phyloP scores from a whole-genome alignment of 345 rosid species.

The Kandelia obovata region DNA sequence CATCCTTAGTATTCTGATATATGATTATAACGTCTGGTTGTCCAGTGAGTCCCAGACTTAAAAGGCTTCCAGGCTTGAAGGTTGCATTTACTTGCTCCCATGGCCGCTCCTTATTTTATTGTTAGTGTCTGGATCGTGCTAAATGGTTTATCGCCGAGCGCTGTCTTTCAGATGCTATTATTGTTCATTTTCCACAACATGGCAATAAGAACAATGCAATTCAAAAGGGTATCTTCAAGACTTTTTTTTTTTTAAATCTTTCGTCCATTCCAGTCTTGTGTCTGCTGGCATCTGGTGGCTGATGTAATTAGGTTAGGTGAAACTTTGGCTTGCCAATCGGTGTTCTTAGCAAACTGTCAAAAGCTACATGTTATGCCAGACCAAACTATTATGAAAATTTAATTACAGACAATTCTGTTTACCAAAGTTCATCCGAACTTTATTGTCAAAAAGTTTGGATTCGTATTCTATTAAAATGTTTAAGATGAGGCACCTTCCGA shows the following conservation, averaged over 20 bases:
- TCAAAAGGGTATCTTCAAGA: no score
- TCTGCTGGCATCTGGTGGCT: not conserved
- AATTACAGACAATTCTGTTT: no score
- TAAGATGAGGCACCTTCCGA: no score
- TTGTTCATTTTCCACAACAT: not conserved
- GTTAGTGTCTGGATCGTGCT: not conserved
- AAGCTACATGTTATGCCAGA: not conserved
- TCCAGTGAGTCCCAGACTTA: not conserved
- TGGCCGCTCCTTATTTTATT: constrained; percentile 1
- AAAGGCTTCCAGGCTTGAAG: not conserved
- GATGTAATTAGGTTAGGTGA: not conserved
- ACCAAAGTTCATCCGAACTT: no score
- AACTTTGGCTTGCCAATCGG: not conserved
- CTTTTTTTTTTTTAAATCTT: no score
- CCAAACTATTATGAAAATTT: not conserved
- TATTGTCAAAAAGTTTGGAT: no score
- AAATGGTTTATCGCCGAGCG: not conserved
- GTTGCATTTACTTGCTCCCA: not conserved
- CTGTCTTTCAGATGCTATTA: not conserved
- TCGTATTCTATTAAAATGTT: no score
- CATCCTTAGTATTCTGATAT: no score
- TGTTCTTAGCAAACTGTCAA: not conserved
- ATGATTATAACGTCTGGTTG: no score
- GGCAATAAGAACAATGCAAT: not conserved
- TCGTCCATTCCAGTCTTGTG: not conserved